These are phyloP conservation scores for Kregervanrija delftensis DNA, from an alignment of 805 yeast species.

Conservation along the genomic window DNA sequence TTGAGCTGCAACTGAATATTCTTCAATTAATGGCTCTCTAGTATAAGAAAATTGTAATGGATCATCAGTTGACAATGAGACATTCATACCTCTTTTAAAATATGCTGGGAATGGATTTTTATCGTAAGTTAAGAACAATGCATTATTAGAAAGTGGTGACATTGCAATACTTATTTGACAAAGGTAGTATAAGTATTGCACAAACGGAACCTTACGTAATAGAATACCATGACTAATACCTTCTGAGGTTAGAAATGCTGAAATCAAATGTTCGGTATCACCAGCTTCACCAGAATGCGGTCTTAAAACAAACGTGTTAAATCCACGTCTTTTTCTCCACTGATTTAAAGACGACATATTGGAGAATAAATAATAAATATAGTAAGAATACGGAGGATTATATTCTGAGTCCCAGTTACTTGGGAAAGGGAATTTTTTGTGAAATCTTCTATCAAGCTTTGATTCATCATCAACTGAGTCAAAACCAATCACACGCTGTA, in stretches of 20 bases:
- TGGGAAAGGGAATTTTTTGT: conserved; percentile 81
- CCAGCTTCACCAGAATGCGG: conserved; percentile 99
- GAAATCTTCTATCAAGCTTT: conserved; percentile 77
- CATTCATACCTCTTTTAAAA: conserved; percentile 90
- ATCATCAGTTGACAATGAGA: conserved; percentile 93
- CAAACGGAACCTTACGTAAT: conserved; percentile 87
- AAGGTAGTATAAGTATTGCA: conserved; percentile 86
- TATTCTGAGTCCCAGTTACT: conserved; percentile 65
- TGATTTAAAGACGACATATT: conserved; percentile 81
- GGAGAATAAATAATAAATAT: conserved; percentile 81
- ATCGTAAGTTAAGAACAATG: conserved; percentile 89
- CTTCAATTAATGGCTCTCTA: conserved; percentile 94
- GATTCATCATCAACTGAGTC: conserved; percentile 99
- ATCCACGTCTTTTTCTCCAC: conserved; percentile 69
- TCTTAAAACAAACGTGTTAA: conserved; percentile 86
- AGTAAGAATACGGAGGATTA: conserved; percentile 98
- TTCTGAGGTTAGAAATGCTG: conserved; percentile 83
- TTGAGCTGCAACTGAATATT: conserved; percentile 97
- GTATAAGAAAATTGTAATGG: conserved; percentile 97
- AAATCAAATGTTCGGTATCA: conserved; percentile 92
- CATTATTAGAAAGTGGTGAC: conserved; percentile 97
- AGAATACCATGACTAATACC: conserved; percentile 94
- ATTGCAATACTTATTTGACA: conserved; percentile 97
- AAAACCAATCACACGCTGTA: conserved; percentile 93
- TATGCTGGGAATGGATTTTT: conserved; percentile 92